These are phyloP conservation scores for Talaromyces albobiverticillius DNA, from an alignment of 2,329 filamentous ascomycete genomes.

Conservation along the genomic window DNA sequence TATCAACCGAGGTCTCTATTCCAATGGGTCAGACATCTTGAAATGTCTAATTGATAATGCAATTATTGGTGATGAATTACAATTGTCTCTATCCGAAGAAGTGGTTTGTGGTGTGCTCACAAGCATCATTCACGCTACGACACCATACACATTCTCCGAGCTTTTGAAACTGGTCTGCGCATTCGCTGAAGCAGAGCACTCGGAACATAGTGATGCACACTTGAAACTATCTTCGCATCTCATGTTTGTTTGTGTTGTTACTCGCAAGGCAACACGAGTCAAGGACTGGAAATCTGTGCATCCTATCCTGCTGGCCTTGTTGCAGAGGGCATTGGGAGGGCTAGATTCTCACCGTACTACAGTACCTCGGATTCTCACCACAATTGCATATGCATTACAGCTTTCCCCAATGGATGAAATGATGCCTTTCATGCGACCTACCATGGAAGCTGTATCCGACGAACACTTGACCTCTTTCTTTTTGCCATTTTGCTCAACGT, in stretches of 20 bases:
- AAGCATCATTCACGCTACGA: conserved; percentile 79
- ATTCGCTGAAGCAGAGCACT: conserved; percentile 35
- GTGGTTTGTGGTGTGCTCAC: conserved; percentile 74
- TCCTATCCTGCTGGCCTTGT: conserved; percentile 52
- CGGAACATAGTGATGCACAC: conserved; percentile 38
- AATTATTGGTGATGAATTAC: conserved; percentile 26
- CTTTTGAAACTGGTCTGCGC: conserved; percentile 63
- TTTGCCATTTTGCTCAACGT: conserved; percentile 78
- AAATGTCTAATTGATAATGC: conserved; percentile 46
- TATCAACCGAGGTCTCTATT: conserved; percentile 57
- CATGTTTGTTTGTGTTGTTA: conserved; percentile 65
- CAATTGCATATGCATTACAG: conserved; percentile 65
- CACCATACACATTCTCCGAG: conserved; percentile 67
- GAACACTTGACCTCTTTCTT: conserved; percentile 70
- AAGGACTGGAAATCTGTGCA: conserved; percentile 68
- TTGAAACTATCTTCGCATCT: conserved; percentile 39
- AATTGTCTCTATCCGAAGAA: conserved; percentile 47
- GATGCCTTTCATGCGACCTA: conserved; percentile 64
- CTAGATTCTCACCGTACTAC: conserved; percentile 24
- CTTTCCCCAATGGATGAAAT: conserved; percentile 75
- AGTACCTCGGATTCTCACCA: conserved; percentile 40
- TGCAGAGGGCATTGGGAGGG: conserved; percentile 39
- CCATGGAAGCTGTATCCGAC: conserved; percentile 64
- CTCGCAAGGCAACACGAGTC: conserved; percentile 76
- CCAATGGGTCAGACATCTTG: conserved; percentile 54